Base-by-base conservation (phyloP, 768 basidiomycete genomes). In the Neoboletus magnificus region DNA sequence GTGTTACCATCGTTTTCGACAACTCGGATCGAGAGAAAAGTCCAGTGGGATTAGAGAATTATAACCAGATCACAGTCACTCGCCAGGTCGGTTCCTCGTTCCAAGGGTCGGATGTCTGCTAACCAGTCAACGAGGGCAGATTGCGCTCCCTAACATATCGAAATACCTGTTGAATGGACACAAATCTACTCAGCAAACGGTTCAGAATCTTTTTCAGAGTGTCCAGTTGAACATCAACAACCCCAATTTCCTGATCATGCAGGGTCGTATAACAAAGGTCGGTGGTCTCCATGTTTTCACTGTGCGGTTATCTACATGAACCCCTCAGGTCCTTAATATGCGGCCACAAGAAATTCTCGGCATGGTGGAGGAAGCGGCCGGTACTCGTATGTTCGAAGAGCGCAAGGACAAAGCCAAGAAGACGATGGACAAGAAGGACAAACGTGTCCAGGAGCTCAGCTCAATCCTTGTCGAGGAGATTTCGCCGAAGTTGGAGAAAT, bases 211-310 rank as follows among this genome's bases (percentile, higher is more conserved):
- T 15, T 98, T 99, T 66, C 97, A 98, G 68, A 88, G 91, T 39
- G 95, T 99, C 1, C 94, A 97, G 71, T 83, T 99, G 61, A 98
- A 98, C 69, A 98, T 99, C 80, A 99, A 98, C 75, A 98, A 98
- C 72, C 97, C 97, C 42, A 98, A 98, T 70, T 98, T 98, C 76
- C 81, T 99, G 55, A 98, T 98, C 70, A 98, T 98, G 96, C 97
- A 99, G 73, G 96, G 97, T 29, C 91, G 95, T 48, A 99, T 99
- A 69, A 99, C 97, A 12, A 99, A 98, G 77, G 95, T 90, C 32
- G 39, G 72, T 62, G 25, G 22, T 11, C 39, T 46, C 40, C 44
- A 13, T 10, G 51, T 51, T 45, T 12, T 36, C 15, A 16, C 22
- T 36, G 9, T 23, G 11, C 18, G 37, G 18, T 50, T 59, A 22